phyloP scores from a whole-genome alignment of 345 rosid species.

The Salix suchowensis region DNA sequence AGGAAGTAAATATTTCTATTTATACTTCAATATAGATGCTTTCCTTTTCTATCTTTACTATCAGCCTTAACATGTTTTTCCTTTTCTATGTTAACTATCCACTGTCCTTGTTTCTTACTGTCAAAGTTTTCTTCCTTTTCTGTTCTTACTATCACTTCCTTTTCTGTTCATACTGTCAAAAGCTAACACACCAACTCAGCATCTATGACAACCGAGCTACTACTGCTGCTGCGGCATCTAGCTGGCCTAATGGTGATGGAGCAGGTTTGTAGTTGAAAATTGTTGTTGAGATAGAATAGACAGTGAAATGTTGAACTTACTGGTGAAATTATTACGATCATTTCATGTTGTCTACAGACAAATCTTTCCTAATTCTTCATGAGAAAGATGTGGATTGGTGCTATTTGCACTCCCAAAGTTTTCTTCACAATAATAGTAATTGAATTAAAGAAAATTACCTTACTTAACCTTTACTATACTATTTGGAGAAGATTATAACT shows the following conservation, averaged over 20 bases:
- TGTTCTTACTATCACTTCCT: no score
- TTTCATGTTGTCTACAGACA: background rate
- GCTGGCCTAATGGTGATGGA: conserved; percentile 49
- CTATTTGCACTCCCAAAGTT: background rate
- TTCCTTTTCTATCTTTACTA: no score
- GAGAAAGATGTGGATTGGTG: background rate
- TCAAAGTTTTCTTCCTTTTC: no score
- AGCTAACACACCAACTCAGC: conserved; percentile 72
- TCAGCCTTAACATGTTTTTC: no score
- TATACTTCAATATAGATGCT: no score
- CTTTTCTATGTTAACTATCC: no score
- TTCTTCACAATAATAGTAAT: background rate
- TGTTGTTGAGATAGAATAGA: background rate
- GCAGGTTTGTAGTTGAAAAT: conserved; percentile 35
- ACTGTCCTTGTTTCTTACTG: no score
- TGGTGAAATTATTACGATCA: background rate
- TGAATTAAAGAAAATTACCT: background rate
- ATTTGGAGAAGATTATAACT: background rate
- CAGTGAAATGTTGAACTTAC: background rate
- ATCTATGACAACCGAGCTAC: conserved; percentile 88
- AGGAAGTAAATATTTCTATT: no score
- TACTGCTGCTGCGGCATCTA: conserved; percentile 77
- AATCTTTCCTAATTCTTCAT: background rate
- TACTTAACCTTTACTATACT: background rate
- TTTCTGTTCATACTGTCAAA: no score